Conservation (phyloP, 306 rosid species). For the Phaseolus lunatus region DNA sequence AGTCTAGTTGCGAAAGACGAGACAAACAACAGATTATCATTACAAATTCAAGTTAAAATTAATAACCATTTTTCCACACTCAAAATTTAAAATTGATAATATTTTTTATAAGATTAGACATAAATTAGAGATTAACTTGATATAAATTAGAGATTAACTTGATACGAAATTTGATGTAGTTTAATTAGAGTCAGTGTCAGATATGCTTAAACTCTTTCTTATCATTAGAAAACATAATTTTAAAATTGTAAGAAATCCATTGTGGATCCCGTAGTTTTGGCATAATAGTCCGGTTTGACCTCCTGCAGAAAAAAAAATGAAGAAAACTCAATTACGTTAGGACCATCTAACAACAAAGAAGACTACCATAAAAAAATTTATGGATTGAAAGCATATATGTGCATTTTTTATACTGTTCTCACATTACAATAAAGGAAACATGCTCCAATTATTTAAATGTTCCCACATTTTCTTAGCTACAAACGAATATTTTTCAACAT, state of each 20-base stretch:
- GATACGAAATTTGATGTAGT: neutral
- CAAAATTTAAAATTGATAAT: too few species aligned
- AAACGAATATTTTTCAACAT: neutral
- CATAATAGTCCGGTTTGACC: neutral
- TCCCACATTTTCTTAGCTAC: neutral
- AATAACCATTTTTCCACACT: too few species aligned
- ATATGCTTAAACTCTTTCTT: neutral
- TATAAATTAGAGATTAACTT: neutral
- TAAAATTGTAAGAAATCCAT: neutral
- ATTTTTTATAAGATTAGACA: too few species aligned
- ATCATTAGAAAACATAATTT: too few species aligned
- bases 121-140: too few species aligned
- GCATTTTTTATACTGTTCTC: neutral
- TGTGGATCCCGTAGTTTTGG: conserved; percentile 4
- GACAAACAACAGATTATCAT: too few species aligned
- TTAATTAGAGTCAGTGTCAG: neutral
- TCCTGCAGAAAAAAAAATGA: neutral
- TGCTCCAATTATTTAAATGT: neutral
- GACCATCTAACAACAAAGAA: neutral
- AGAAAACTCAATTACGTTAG: neutral
- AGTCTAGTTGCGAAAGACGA: too few species aligned
- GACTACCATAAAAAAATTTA: neutral
- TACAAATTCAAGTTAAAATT: too few species aligned
- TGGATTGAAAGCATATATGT: neutral
- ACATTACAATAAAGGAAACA: neutral